Evolutionary conservation across 2,329 filamentous ascomycete species (phyloP).

Genomic region (Alternaria sp.): DNA sequence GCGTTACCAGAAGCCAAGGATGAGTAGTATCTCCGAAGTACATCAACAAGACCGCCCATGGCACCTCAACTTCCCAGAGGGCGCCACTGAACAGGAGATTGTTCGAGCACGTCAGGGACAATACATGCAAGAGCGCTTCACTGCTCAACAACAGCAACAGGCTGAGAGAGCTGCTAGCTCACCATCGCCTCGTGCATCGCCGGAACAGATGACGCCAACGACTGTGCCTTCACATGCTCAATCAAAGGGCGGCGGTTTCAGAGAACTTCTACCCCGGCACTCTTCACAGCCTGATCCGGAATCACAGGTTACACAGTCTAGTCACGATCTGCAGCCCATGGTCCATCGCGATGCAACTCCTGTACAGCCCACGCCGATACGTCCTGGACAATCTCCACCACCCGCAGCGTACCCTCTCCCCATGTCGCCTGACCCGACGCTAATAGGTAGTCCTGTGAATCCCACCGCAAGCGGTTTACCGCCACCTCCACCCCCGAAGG

Average conservation of each 20-base stretch:
- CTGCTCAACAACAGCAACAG: slow-evolving; percentile 44
- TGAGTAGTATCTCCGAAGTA: slow-evolving; percentile 49
- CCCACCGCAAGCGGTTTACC: slow-evolving; percentile 26
- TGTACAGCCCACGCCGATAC: slow-evolving; percentile 35
- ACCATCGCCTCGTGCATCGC: slow-evolving; percentile 41
- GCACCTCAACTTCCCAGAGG: slow-evolving; percentile 47
- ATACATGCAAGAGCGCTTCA: slow-evolving; percentile 46
- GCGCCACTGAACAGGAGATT: slow-evolving; percentile 49
- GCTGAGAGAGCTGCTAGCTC: slow-evolving; percentile 42
- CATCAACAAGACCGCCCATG: slow-evolving; percentile 41
- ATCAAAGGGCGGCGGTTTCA: slow-evolving; percentile 41
- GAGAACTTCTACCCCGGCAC: slow-evolving; percentile 45
- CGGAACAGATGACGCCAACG: slow-evolving; percentile 31
- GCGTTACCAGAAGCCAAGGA: slow-evolving; percentile 38
- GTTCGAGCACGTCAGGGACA: slow-evolving; percentile 49
- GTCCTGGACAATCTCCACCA: slow-evolving; percentile 25
- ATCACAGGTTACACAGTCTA: slow-evolving; percentile 21
- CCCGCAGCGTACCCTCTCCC: slow-evolving; percentile 42
- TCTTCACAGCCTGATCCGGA: slow-evolving; percentile 40
- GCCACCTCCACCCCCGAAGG: slow-evolving; percentile 34
- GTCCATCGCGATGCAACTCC: slow-evolving; percentile 24
- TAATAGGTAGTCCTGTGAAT: slow-evolving; percentile 35
- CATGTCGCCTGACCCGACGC: slow-evolving; percentile 32
- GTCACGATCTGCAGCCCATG: slow-evolving; percentile 18
- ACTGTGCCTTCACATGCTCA: slow-evolving; percentile 19